Evolutionary conservation across 176 grass and related monocot species (phyloP).

Genomic region (Ampelocalamus luodianensis): DNA sequence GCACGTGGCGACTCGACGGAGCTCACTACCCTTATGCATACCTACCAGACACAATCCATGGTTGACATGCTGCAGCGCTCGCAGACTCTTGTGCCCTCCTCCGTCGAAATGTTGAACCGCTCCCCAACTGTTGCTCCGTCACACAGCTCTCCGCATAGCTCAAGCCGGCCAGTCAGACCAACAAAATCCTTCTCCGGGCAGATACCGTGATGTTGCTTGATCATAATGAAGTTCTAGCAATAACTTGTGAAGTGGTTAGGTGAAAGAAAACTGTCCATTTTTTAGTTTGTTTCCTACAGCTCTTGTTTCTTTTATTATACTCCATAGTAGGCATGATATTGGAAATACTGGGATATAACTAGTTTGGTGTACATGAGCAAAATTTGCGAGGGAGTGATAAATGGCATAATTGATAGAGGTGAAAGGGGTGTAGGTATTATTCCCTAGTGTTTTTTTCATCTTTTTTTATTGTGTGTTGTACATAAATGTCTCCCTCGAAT

Average conservation of each 20-base stretch:
- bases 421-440: background rate
- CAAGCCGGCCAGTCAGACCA: background rate
- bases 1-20: constrained; percentile 77
- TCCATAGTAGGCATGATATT: background rate
- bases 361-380: constrained; percentile 34
- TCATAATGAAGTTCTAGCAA: constrained; percentile 13
- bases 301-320: constrained; percentile 10
- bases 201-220: constrained; percentile 12
- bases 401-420: background rate
- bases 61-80: constrained; percentile 86
- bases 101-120: constrained; percentile 34
- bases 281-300: constrained; percentile 38
- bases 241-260: constrained; percentile 14
- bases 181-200: constrained; percentile 49
- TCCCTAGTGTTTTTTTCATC: background rate
- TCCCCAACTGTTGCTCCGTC: constrained; percentile 43
- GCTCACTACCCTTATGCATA: constrained; percentile 49
- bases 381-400: background rate
- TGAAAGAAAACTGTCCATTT: constrained; percentile 25
- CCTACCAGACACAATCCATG: constrained; percentile 95
- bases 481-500: constrained; percentile 2
- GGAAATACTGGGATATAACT: background rate
- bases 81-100: constrained; percentile 51
- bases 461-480: background rate
- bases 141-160: constrained; percentile 33